Conservation (phyloP, 192 early-diverging fungal genomes). For the Coemansia sp. region DNA sequence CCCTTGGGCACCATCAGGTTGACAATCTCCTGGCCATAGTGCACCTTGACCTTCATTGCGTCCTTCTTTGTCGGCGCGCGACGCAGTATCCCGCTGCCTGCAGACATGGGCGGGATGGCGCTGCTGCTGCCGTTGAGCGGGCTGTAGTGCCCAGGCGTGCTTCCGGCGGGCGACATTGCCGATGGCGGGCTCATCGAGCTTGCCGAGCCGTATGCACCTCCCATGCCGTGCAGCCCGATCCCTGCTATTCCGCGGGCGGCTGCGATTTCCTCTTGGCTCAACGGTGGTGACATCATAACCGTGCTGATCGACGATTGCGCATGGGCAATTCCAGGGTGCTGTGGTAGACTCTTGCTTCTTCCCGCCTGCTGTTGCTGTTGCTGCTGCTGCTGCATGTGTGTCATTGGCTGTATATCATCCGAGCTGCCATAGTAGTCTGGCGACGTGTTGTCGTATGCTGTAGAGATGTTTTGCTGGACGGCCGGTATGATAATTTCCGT, state of each 20-base stretch:
- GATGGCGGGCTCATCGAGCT: conserved; percentile 32
- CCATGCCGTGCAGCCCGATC: conserved; percentile 10
- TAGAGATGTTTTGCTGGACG: conserved; percentile 30
- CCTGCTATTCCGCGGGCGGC: conserved; percentile 36
- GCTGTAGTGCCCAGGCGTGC: conserved; percentile 20
- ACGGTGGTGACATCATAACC: conserved; percentile 43
- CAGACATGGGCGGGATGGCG: conserved; percentile 4
- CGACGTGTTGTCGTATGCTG: conserved; percentile 16
- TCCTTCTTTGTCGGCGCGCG: conserved; percentile 51
- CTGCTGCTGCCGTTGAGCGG: conserved; percentile 14
- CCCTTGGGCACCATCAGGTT: conserved; percentile 47
- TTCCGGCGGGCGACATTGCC: conserved; percentile 22
- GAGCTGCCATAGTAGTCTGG: conserved; percentile 23
- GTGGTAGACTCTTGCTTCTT: conserved; percentile 12
- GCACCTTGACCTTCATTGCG: conserved; percentile 55
- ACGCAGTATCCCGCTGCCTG: conserved; percentile 22
- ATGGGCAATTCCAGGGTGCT: conserved; percentile 29
- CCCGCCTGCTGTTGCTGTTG: not conserved
- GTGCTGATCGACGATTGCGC: conserved; percentile 27
- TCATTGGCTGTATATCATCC: not conserved
- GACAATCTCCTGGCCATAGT: conserved; percentile 45
- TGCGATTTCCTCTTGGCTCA: conserved; percentile 43
- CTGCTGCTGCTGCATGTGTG: conserved; percentile 5
- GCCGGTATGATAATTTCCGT: conserved; percentile 44
- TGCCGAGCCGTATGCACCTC: conserved; percentile 9